Percentiles rank a stretch among this genome's conserved stretches.
phyloP scores from a whole-genome alignment of 2,329 filamentous ascomycete species.

The Microcera coccophila region DNA sequence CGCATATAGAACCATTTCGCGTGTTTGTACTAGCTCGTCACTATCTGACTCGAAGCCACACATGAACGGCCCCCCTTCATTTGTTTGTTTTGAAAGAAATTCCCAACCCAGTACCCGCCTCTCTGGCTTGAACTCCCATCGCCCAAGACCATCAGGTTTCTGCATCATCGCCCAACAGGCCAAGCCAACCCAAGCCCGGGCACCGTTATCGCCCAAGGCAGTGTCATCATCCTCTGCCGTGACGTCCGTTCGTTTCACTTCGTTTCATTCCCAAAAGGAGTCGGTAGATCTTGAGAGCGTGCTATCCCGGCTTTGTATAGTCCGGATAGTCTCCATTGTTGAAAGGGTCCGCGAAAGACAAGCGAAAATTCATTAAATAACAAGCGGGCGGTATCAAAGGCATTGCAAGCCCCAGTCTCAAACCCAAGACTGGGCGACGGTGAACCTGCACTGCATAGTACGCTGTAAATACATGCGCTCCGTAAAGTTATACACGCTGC shows the following conservation, averaged over 20 bases:
- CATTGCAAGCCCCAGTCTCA: constrained; percentile 4
- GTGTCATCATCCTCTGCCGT: not conserved
- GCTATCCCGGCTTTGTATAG: not conserved
- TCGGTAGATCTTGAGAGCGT: not conserved
- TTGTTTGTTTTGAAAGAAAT: not conserved
- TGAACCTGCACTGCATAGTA: constrained; percentile 10
- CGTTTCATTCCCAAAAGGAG: not conserved
- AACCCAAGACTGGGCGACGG: constrained; percentile 2
- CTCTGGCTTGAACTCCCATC: not conserved
- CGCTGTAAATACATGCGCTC: constrained; percentile 15
- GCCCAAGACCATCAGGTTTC: not conserved
- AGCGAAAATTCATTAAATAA: constrained; percentile 8
- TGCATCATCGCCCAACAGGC: not conserved
- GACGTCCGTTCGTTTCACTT: not conserved
- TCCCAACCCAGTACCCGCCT: not conserved
- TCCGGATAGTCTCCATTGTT: not conserved
- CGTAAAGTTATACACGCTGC: constrained; percentile 24
- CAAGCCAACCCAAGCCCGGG: not conserved
- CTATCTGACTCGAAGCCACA: constrained; percentile 4
- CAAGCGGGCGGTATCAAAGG: not conserved
- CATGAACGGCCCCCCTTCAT: not conserved
- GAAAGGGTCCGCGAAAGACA: constrained; percentile 1
- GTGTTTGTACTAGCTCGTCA: constrained; percentile 7
- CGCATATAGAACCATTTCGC: constrained; percentile 4
- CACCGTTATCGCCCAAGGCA: not conserved